A percentile compares a stretch with the other conserved stretches of the same genome.
phyloP scores from a whole-genome alignment of 2,329 filamentous ascomycete genomes.

The Penicillium sp. region DNA sequence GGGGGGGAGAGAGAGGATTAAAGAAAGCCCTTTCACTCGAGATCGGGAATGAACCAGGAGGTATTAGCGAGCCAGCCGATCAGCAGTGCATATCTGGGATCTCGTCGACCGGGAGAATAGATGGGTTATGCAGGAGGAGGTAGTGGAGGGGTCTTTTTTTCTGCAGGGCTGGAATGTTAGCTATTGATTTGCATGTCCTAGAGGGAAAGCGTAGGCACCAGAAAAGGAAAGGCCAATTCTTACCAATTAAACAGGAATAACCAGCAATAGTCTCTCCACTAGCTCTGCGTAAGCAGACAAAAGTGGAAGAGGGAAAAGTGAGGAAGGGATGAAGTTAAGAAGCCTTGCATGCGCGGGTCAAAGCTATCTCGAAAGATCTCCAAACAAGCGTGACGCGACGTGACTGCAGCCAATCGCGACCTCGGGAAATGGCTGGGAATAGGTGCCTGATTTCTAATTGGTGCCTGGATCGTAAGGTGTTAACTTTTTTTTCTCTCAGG shows the following conservation, averaged over 20 bases:
- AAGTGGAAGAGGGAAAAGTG: constrained; percentile 17
- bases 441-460: background rate
- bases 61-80: constrained; percentile 13
- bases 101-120: constrained; percentile 35
- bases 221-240: constrained; percentile 12
- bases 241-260: constrained; percentile 9
- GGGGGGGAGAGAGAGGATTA: background rate
- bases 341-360: constrained; percentile 35
- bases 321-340: constrained; percentile 14
- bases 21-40: constrained; percentile 8
- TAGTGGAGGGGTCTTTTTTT: constrained; percentile 19
- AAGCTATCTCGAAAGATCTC: constrained; percentile 32
- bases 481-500: background rate
- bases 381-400: constrained; percentile 41
- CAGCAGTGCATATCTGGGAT: constrained; percentile 18
- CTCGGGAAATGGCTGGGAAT: constrained; percentile 9
- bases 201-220: background rate
- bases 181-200: constrained; percentile 7
- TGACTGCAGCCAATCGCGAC: constrained; percentile 38
- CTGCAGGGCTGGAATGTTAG: constrained; percentile 31
- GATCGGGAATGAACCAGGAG: constrained; percentile 5
- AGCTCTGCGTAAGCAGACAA: constrained; percentile 9
- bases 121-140: constrained; percentile 26
- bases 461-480: constrained; percentile 2
- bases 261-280: constrained; percentile 10